Conservation (phyloP, 192 early-diverging fungal genomes). For the Phlyctochytrium planicorne region DNA sequence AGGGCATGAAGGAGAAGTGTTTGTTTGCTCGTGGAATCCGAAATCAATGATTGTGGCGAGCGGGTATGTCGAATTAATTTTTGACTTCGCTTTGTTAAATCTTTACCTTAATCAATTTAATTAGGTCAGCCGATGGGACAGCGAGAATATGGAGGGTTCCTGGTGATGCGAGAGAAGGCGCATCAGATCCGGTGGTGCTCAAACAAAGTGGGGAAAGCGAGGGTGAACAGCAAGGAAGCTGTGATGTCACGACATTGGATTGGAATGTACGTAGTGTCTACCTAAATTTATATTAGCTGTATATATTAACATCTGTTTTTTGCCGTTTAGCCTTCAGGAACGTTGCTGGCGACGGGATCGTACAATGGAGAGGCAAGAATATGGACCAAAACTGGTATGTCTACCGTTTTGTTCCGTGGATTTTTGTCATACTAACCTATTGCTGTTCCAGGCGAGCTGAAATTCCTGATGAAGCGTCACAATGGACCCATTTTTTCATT, state of each 20-base stretch:
- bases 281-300: constrained; percentile 8
- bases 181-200: constrained; percentile 61
- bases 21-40: constrained; percentile 67
- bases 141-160: constrained; percentile 85
- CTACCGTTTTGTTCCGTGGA: constrained; percentile 8
- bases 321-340: constrained; percentile 64
- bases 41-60: constrained; percentile 65
- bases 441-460: constrained; percentile 53
- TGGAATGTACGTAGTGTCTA: constrained; percentile 71
- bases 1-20: constrained; percentile 73
- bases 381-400: constrained; percentile 60
- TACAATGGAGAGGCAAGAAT: constrained; percentile 84
- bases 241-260: constrained; percentile 79
- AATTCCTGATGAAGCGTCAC: constrained; percentile 64
- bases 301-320: background rate
- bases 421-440: constrained; percentile 13
- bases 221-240: constrained; percentile 28
- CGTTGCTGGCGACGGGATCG: constrained; percentile 77
- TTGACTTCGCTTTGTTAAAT: background rate
- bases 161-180: constrained; percentile 36
- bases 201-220: constrained; percentile 22
- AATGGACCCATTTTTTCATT: constrained; percentile 78
- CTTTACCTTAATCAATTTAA: too few species aligned
- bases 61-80: constrained; percentile 51
- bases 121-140: constrained; percentile 75